Conservation (phyloP, 164 flowering plant species). For the Magnolia kwangsiensis region DNA sequence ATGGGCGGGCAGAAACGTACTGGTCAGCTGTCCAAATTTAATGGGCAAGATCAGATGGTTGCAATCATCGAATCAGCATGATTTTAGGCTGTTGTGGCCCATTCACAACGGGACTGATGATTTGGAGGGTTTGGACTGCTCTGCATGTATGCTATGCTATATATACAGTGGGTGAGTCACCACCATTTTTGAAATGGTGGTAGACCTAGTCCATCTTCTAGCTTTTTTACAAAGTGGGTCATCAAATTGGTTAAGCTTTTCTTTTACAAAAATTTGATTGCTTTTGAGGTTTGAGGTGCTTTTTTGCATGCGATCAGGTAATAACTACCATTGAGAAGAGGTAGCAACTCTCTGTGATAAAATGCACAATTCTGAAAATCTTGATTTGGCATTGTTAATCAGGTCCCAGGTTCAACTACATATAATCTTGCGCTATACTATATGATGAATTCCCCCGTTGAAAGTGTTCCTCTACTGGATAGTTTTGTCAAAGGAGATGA, state of each 20-base stretch:
- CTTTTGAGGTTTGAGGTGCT: not conserved
- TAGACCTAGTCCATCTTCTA: too few species aligned
- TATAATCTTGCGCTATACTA: conserved; percentile 67
- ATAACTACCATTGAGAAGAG: not conserved
- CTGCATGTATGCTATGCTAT: too few species aligned
- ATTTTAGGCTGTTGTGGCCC: too few species aligned
- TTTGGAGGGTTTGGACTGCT: too few species aligned
- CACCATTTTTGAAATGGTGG: too few species aligned
- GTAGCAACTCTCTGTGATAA: not conserved
- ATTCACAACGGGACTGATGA: too few species aligned
- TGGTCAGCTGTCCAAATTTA: too few species aligned
- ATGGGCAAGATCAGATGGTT: too few species aligned
- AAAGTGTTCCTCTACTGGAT: conserved; percentile 59
- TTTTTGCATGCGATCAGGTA: too few species aligned
- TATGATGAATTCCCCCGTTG: conserved; percentile 61
- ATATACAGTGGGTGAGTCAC: too few species aligned
- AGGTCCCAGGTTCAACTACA: conserved; percentile 85
- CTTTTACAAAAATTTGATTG: not conserved
- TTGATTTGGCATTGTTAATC: conserved; percentile 10
- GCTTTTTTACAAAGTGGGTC: not conserved
- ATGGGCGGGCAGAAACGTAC: too few species aligned
- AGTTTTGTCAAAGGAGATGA: conserved; percentile 80
- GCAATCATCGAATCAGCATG: too few species aligned
- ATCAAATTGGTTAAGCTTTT: not conserved
- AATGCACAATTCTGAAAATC: not conserved